phyloP scores from a whole-genome alignment of 257 asterid species.

The Nicotiana noctiflora region DNA sequence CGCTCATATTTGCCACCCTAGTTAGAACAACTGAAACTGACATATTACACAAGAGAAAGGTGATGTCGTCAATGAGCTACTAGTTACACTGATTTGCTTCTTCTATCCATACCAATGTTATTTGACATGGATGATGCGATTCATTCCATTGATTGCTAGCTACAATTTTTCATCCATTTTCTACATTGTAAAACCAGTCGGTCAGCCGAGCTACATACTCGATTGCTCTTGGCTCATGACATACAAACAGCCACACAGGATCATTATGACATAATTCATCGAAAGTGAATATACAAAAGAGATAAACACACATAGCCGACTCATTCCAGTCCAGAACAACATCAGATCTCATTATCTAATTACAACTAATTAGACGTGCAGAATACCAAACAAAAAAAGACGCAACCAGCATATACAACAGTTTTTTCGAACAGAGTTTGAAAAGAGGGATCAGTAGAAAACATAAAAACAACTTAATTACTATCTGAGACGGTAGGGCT shows the following conservation, averaged over 20 bases:
- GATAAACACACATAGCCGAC: not conserved
- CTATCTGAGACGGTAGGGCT: not conserved
- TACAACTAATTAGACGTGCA: not conserved
- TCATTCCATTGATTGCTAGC: no score
- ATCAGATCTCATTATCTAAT: not conserved
- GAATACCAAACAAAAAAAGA: not conserved
- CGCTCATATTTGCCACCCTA: no score
- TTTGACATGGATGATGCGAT: no score
- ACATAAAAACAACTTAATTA: not conserved
- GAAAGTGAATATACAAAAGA: not conserved
- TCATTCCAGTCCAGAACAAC: not conserved
- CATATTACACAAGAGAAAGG: no score
- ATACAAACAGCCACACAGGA: not conserved
- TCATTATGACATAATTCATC: not conserved
- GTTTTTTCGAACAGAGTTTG: not conserved
- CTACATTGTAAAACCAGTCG: no score
- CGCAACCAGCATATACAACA: not conserved
- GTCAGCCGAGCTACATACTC: no score
- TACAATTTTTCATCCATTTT: no score
- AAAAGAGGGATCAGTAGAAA: not conserved
- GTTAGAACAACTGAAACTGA: no score
- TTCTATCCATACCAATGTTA: no score
- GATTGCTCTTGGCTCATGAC: not conserved
- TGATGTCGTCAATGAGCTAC: no score
- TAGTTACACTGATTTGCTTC: no score